A percentile compares a stretch with the other conserved stretches of the same genome.
Conservation (phyloP, 768 basidiomycete species). For the Dictyophora rubrovolvata region DNA sequence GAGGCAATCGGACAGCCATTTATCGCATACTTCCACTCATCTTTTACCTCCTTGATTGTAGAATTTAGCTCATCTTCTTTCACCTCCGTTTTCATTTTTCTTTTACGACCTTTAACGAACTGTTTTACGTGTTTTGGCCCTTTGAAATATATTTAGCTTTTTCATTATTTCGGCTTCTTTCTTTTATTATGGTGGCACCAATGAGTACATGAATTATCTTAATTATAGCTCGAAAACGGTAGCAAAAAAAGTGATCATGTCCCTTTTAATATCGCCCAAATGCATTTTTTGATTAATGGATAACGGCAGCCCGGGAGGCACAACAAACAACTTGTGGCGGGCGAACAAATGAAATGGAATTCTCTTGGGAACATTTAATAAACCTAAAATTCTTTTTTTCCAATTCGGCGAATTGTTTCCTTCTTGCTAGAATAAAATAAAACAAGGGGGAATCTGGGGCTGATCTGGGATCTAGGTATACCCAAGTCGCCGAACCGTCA, state of each 20-base stretch:
- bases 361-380: background rate
- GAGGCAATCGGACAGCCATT: slow-evolving; percentile 4
- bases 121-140: background rate
- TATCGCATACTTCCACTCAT: background rate
- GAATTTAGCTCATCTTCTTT: slow-evolving; percentile 5
- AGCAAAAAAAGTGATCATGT: background rate
- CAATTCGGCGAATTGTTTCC: background rate
- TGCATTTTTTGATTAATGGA: background rate
- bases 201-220: background rate
- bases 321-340: background rate
- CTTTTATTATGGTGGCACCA: background rate
- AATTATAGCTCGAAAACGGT: background rate
- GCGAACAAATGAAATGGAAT: background rate
- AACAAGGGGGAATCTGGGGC: too few species aligned
- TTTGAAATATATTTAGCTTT: background rate
- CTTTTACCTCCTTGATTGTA: background rate
- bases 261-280: background rate
- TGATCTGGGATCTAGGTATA: background rate
- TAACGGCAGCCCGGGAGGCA: background rate
- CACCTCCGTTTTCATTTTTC: background rate
- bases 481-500: background rate
- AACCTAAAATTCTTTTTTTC: background rate
- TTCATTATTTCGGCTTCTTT: background rate
- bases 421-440: background rate
- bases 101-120: slow-evolving; percentile 7